Percentiles rank a stretch among this genome's conserved stretches.
These are phyloP conservation scores for Brassica cretica DNA, from an alignment of 345 rosid genomes.

Conservation along the genomic window DNA sequence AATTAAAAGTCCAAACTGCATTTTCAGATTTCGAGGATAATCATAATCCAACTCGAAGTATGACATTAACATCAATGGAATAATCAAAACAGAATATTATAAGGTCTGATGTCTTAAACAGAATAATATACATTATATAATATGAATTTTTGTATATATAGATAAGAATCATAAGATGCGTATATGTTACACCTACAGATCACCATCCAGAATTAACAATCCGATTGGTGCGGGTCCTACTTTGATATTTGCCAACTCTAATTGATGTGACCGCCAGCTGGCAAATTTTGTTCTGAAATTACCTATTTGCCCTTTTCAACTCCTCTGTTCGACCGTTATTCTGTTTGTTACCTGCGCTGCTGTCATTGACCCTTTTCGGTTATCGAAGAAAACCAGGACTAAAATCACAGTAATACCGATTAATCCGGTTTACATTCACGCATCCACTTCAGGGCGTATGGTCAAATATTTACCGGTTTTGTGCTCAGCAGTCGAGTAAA, in stretches of 20 bases:
- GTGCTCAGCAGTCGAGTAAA: neutral
- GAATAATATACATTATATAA: conserved; percentile 3
- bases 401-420: neutral
- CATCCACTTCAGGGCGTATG: neutral
- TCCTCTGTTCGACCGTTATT: conserved; percentile 9
- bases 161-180: conserved; percentile 29
- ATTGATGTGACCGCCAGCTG: conserved; percentile 46
- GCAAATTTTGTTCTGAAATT: conserved; percentile 1
- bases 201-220: conserved; percentile 40
- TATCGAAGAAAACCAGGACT: neutral
- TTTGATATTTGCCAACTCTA: conserved; percentile 35
- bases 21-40: conserved; percentile 5
- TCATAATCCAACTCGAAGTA: conserved; percentile 8
- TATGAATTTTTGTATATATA: neutral
- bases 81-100: neutral
- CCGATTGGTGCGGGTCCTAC: conserved; percentile 35
- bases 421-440: conserved; percentile 5
- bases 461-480: neutral
- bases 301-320: conserved; percentile 10
- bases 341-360: neutral
- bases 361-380: conserved; percentile 16
- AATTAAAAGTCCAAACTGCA: neutral
- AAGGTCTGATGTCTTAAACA: neutral
- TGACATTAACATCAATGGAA: neutral
- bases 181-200: conserved; percentile 38